These are phyloP conservation scores for Eragrostis nindensis DNA, from an alignment of 176 grass and related monocot species.

Conservation along the genomic window DNA sequence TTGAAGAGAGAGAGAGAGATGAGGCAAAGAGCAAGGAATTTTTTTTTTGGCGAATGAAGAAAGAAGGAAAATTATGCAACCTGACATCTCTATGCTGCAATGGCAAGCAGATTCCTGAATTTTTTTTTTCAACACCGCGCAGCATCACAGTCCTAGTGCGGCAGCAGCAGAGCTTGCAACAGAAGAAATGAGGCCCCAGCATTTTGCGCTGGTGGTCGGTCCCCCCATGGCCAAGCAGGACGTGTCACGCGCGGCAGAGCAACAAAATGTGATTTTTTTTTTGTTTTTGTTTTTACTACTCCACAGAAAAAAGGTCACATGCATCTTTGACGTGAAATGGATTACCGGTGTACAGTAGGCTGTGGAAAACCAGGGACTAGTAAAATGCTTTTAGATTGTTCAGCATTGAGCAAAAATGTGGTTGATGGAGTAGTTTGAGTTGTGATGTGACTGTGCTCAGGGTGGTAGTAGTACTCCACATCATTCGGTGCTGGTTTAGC, in stretches of 20 bases:
- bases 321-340: no score
- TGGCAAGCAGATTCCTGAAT: neutral
- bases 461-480: neutral
- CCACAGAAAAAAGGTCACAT: no score
- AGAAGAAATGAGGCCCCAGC: neutral
- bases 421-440: neutral
- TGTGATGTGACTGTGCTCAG: neutral
- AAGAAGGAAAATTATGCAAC: no score
- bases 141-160: no score
- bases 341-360: no score
- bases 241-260: neutral
- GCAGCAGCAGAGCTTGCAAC: neutral
- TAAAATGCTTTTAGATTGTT: no score
- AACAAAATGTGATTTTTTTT: neutral
- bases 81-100: neutral
- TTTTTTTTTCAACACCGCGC: no score
- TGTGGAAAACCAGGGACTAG: no score
- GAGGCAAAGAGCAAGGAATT: no score
- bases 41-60: no score
- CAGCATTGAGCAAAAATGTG: no score
- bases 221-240: conserved; percentile 14
- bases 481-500: conserved; percentile 27
- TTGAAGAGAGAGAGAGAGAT: neutral
- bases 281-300: neutral
- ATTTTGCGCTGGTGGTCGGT: neutral